A percentile compares a stretch with the other conserved stretches of the same genome.
Evolutionary conservation across 2,329 filamentous ascomycete species (phyloP).

Genomic region (Verruconis gallopava): DNA sequence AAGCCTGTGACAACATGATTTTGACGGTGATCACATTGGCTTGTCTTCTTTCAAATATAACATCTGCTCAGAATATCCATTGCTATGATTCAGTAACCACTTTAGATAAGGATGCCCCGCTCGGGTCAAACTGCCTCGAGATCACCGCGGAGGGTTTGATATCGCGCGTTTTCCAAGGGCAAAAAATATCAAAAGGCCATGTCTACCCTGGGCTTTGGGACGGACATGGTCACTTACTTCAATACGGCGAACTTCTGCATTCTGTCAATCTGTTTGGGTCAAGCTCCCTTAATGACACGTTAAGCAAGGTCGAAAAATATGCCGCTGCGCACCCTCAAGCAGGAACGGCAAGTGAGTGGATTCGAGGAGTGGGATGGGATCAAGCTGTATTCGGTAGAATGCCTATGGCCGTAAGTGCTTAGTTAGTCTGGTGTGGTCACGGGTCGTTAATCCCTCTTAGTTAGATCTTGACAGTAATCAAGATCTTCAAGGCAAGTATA

Average conservation of each 20-base stretch:
- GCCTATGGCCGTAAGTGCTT: constrained; percentile 50
- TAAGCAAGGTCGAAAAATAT: constrained; percentile 39
- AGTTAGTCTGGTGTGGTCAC: neutral
- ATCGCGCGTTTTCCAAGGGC: neutral
- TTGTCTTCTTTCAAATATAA: too few species aligned
- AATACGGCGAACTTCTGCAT: constrained; percentile 54
- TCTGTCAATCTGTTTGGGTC: constrained; percentile 52
- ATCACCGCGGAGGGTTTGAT: neutral
- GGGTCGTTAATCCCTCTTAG: constrained; percentile 20
- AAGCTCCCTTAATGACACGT: constrained; percentile 41
- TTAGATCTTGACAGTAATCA: constrained; percentile 42
- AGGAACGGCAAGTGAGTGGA: constrained; percentile 45
- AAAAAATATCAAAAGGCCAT: constrained; percentile 29
- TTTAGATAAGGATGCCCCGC: neutral
- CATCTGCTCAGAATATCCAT: too few species aligned
- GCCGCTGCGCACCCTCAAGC: constrained; percentile 35
- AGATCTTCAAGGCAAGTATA: constrained; percentile 41
- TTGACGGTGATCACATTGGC: too few species aligned
- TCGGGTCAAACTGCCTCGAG: neutral
- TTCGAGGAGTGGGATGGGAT: constrained; percentile 58
- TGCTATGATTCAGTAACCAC: neutral
- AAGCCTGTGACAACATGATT: too few species aligned
- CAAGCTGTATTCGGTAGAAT: constrained; percentile 51
- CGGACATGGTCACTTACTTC: constrained; percentile 53
- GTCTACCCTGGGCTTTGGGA: constrained; percentile 59